Evolutionary conservation across 495 filamentous ascomycete genomes (phyloP), one percentile per base, ranked within the genome.

Genomic region (Cairneyella variabilis): DNA sequence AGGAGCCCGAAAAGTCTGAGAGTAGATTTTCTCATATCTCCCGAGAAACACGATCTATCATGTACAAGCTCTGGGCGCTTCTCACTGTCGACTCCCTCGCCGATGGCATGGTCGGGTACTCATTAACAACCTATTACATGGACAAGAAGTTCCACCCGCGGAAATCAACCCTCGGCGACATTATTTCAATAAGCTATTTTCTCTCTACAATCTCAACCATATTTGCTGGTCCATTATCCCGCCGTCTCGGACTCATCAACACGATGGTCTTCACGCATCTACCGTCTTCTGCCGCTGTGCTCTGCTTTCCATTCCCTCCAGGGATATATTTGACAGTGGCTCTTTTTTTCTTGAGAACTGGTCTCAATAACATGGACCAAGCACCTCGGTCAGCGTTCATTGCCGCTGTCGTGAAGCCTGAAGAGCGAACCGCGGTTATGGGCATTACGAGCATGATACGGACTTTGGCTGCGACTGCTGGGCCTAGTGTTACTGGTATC

Each of bases 201-300:
- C 76, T 90, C 44, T 69, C 83, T 1, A 81, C 86, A 0, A 64
- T 79, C 2, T 85, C 83, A 5, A 88, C 82, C 56, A 71, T 92
- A 2, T 81, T 91, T 28, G 82, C 88, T 2, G 83, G 86, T 0
- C 85, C 89, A 1, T 75, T 95, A 46, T 77, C 89, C 2, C 82
- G 83, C 48, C 77, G 83, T 36, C 82, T 95, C 28, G 91, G 91
- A 0, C 77, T 90, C 18, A 77, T 95, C 59, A 87, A 85, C 68
- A 90, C 89, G 3, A 95, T 95, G 88, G 88, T 92, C 26, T 90
- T 89, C 62, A 91, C 89, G 1, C 89, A 93, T 62, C 75, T 88
- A 0, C 89, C 89, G 2, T 90, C 86, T 1, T 79, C 88, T 2
- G 69, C 89, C 25, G 84, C 85, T 41, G 79, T 93, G 1, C 71